Percentiles rank a stretch among this genome's conserved stretches.
Evolutionary conservation across 768 basidiomycete species (phyloP).

Genomic region (Lactifluus piperatus): DNA sequence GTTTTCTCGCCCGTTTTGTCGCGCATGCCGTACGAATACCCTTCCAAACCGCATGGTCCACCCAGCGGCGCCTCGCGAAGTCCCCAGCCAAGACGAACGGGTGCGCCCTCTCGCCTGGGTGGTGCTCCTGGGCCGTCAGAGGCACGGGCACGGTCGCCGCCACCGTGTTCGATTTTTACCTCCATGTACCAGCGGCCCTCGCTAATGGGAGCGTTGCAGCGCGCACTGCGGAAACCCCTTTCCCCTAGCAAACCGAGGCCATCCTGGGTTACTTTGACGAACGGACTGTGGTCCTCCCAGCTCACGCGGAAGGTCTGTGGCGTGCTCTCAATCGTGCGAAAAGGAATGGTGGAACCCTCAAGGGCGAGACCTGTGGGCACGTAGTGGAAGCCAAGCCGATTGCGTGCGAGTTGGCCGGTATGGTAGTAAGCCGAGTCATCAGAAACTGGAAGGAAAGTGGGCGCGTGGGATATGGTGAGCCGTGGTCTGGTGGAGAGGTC

Average conservation of each 20-base stretch:
- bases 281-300: slow-evolving; percentile 87
- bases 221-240: slow-evolving; percentile 84
- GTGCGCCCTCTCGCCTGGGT: slow-evolving; percentile 47
- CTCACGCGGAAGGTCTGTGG: slow-evolving; percentile 65
- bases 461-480: slow-evolving; percentile 67
- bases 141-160: slow-evolving; percentile 53
- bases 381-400: slow-evolving; percentile 74
- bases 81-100: slow-evolving; percentile 88
- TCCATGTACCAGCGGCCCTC: slow-evolving; percentile 96
- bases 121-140: slow-evolving; percentile 34
- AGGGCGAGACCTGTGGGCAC: slow-evolving; percentile 68
- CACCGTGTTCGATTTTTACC: slow-evolving; percentile 67
- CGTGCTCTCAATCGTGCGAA: slow-evolving; percentile 72
- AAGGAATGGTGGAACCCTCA: slow-evolving; percentile 47
- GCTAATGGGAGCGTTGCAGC: slow-evolving; percentile 82
- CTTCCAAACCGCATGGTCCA: slow-evolving; percentile 87
- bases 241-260: slow-evolving; percentile 69
- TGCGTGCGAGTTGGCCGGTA: slow-evolving; percentile 64
- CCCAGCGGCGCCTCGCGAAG: slow-evolving; percentile 90
- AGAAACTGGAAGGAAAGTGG: slow-evolving; percentile 51
- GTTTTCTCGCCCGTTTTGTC: slow-evolving; percentile 93
- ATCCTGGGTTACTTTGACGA: slow-evolving; percentile 70
- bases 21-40: slow-evolving; percentile 84
- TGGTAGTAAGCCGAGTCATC: slow-evolving; percentile 50
- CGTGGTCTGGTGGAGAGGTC: slow-evolving; percentile 64